A percentile compares a stretch with the other conserved stretches of the same genome.
Conservation (phyloP, 495 filamentous ascomycete genomes). For the Penicillium mononematosum region DNA sequence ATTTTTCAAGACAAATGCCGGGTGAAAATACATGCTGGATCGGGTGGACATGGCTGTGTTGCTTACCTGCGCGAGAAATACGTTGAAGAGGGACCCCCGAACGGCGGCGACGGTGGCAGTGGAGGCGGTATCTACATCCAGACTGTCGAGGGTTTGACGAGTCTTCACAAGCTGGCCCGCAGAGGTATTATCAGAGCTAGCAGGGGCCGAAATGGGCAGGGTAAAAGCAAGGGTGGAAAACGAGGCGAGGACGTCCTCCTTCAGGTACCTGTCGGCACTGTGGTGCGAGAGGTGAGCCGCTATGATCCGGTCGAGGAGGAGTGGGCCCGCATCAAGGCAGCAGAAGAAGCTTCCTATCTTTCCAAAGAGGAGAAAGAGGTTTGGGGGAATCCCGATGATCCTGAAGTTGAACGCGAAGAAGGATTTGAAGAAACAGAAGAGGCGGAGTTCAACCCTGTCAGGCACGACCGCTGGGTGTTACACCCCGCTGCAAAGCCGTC, state of each 20-base stretch:
- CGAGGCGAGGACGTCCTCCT: slow-evolving; percentile 85
- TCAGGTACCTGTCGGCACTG: slow-evolving; percentile 87
- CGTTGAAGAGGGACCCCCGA: slow-evolving; percentile 84
- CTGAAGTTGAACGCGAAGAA: slow-evolving; percentile 7
- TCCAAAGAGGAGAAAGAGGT: slow-evolving; percentile 20
- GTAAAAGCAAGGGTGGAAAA: slow-evolving; percentile 74
- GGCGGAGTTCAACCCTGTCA: slow-evolving; percentile 33
- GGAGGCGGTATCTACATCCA: slow-evolving; percentile 95
- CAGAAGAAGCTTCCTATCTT: slow-evolving; percentile 24
- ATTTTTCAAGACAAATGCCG: slow-evolving; percentile 85
- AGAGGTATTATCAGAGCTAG: slow-evolving; percentile 73
- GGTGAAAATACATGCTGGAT: slow-evolving; percentile 70
- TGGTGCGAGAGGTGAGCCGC: slow-evolving; percentile 77
- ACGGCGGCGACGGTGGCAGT: slow-evolving; percentile 90
- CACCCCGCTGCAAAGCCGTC: slow-evolving; percentile 72
- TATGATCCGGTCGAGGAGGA: slow-evolving; percentile 75
- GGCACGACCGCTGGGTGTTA: slow-evolving; percentile 75
- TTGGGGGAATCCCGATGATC: background rate
- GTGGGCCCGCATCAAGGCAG: slow-evolving; percentile 32
- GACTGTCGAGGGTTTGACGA: slow-evolving; percentile 84
- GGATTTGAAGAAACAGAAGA: slow-evolving; percentile 26
- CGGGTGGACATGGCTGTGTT: slow-evolving; percentile 87
- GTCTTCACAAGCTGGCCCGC: slow-evolving; percentile 85
- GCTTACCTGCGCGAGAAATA: slow-evolving; percentile 91
- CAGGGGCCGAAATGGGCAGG: slow-evolving; percentile 80